Evolutionary conservation across 805 yeast genomes (phyloP), one percentile per base, ranked within the genome.

Genomic region (Starmerella vaccinii): DNA sequence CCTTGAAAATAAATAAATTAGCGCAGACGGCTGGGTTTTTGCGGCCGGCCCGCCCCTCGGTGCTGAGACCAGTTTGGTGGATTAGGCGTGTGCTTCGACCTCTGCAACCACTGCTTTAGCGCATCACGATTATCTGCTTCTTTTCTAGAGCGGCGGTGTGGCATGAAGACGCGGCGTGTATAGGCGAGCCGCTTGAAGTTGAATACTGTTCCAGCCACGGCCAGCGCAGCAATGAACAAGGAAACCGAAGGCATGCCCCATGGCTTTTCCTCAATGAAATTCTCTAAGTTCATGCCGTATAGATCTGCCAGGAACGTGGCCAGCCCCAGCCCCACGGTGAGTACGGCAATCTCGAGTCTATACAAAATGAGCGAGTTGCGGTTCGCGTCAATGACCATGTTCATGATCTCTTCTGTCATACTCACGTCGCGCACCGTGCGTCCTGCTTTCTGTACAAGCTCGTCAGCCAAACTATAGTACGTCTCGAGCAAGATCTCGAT

Each of bases 231-330:
- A 0, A 81, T 66, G 2, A 71, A 51, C 0, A 70, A 66, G 1
- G 65, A 51, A 10, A 81, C 75, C 0, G 77, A 61, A 3, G 66
- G 65, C 65, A 87, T 83, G 29, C 96, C 95, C 55, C 75, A 74
- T 49, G 77, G 74, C 1, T 79, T 70, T 49, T 88, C 95, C 63
- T 92, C 98, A 16, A 92, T 81, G 62, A 84, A 89, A 66, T 90
- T 92, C 62, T 84, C 89, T 64, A 92, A 70, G 67, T 92, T 92
- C 98, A 92, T 92, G 32, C 95, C 95, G 61, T 85, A 89, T 59
- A 88, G 81, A 7, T 95, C 95, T 2, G 96, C 95, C 1, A 86
- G 59, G 19, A 85, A 68, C 1, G 95, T 82, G 1, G 95, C 95
- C 21, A 85, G 82, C 0, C 95, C 84, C 61, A 85, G 76, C 0